These are phyloP conservation scores for Pyricularia pennisetigena DNA, from an alignment of 2,329 filamentous ascomycete genomes.

Conservation along the genomic window DNA sequence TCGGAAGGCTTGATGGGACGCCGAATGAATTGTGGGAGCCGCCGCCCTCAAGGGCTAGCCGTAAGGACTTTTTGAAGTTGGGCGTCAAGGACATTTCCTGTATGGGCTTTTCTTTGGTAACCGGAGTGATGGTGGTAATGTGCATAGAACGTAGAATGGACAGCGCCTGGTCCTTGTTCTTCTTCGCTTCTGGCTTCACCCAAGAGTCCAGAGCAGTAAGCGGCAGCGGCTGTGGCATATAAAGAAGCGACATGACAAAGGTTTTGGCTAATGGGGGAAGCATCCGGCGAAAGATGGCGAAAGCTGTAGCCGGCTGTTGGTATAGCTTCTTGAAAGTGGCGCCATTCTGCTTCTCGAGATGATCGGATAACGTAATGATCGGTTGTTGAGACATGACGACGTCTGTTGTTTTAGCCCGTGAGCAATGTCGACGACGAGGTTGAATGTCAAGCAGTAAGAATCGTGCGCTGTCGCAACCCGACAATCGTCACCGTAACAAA, in stretches of 20 bases:
- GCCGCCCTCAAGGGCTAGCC: slow-evolving; percentile 71
- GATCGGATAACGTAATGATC: slow-evolving; percentile 61
- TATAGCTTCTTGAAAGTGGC: slow-evolving; percentile 88
- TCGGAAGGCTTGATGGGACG: slow-evolving; percentile 61
- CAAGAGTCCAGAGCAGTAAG: slow-evolving; percentile 77
- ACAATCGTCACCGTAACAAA: neutral
- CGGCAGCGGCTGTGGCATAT: slow-evolving; percentile 72
- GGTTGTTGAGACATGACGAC: slow-evolving; percentile 6
- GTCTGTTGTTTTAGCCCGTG: slow-evolving; percentile 5
- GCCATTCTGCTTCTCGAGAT: slow-evolving; percentile 83
- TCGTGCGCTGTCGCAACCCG: neutral
- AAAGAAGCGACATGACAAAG: slow-evolving; percentile 91
- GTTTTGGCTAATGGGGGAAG: slow-evolving; percentile 89
- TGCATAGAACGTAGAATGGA: slow-evolving; percentile 77
- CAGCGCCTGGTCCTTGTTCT: slow-evolving; percentile 75
- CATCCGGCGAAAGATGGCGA: slow-evolving; percentile 97
- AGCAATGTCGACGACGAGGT: neutral
- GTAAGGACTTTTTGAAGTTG: slow-evolving; percentile 75
- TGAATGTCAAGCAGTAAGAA: neutral
- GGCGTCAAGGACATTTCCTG: slow-evolving; percentile 68
- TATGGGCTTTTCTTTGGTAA: slow-evolving; percentile 45
- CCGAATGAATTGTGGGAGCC: slow-evolving; percentile 85
- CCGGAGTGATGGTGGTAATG: slow-evolving; percentile 61
- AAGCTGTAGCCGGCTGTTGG: slow-evolving; percentile 87
- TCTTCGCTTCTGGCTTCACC: slow-evolving; percentile 58